A percentile compares a stretch with the other conserved stretches of the same genome.
phyloP scores from a whole-genome alignment of 495 filamentous ascomycete species.

The Achaetomiella virescens region DNA sequence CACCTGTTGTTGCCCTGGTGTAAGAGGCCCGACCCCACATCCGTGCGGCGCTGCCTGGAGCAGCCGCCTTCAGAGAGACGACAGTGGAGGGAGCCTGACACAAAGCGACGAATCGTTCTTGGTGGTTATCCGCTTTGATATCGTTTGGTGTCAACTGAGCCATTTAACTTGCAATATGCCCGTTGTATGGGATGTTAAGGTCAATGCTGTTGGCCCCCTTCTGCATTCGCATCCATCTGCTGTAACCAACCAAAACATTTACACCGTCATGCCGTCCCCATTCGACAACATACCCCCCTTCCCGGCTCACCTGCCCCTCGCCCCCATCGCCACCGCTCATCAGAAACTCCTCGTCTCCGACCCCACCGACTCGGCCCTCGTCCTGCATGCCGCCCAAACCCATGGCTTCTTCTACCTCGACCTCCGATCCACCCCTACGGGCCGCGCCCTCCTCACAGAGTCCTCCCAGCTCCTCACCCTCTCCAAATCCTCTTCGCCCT shows the following conservation, averaged over 20 bases:
- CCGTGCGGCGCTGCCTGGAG: constrained; percentile 6
- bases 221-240: neutral
- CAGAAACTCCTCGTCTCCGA: constrained; percentile 39
- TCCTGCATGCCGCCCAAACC: constrained; percentile 45
- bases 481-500: constrained; percentile 41
- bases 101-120: neutral
- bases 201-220: too few species aligned
- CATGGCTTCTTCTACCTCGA: constrained; percentile 63
- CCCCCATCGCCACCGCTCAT: constrained; percentile 6
- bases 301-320: constrained; percentile 5
- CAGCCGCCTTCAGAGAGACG: neutral
- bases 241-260: neutral
- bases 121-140: neutral
- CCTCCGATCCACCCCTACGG: constrained; percentile 36
- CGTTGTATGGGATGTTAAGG: too few species aligned
- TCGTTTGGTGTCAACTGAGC: too few species aligned
- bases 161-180: too few species aligned
- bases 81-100: neutral
- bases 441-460: constrained; percentile 37
- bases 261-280: neutral
- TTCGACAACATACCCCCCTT: constrained; percentile 1
- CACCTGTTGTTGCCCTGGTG: neutral
- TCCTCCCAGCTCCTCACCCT: constrained; percentile 43
- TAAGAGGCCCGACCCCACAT: neutral
- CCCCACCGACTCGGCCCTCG: constrained; percentile 35